Base-by-base conservation (phyloP, 352 stramenopile genomes). In the Pythium brachiatum region DNA sequence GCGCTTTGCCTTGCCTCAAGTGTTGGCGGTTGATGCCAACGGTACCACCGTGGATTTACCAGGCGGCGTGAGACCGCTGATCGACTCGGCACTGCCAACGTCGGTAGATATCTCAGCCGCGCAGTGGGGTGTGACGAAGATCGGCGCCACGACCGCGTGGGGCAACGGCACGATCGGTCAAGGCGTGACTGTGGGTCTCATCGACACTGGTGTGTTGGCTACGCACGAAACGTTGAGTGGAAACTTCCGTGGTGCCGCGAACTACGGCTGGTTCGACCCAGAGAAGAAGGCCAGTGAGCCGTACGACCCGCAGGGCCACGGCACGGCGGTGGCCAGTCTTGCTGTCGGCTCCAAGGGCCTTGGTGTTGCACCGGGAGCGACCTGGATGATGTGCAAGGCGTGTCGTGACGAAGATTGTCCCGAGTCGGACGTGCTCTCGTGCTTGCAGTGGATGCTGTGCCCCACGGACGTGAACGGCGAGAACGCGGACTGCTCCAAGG, bases 251-350 rank as follows among this genome's bases (percentile, higher is more conserved):
- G 36, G 44, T 7, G 36, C 50, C 4, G n/a, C 44, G 1, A 62
- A 55, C 13, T 75, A 68, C 47, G 62, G 65, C 25, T 81, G 61
- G 66, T 81, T 57, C 15, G 67, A 78, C 18, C 73, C 74, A 0
- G 71, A 78, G 23, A 62, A 50, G 39, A 64, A 56, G 39, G 44
- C 56, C 0, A 31, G 20, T 5, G 34, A 39, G 31, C 56, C 67
- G 16, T 68, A 69, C 43, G 70, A 77, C 32, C 25, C 52, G 2
- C 25, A 60, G 53, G 53, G 62, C 32, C 66, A 72, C 44, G 67
- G 52, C 16, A 62, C 60, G 21, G 46, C 60, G 2, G 31, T 62
- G 20, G 47, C 60, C 12, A 62, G 56, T 41, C 29, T 62, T 5
- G 56, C 56, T 2, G 56, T 62, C 15, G 53, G 44, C 39, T 27